Evolutionary conservation across 208 protist genomes (phyloP).

Genomic region (Strigomonas oncopelti): DNA sequence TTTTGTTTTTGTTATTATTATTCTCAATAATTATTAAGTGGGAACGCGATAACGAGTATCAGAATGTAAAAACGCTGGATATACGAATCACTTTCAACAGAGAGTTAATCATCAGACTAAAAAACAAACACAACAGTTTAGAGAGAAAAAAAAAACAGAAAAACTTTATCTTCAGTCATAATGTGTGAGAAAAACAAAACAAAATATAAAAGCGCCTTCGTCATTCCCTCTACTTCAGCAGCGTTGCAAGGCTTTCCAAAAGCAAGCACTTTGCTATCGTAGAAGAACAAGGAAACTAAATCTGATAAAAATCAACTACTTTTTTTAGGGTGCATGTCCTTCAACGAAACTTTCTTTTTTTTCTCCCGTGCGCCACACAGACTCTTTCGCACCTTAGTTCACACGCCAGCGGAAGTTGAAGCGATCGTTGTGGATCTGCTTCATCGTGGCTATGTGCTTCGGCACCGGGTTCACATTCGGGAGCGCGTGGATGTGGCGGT

Average conservation of each 20-base stretch:
- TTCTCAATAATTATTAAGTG: background rate
- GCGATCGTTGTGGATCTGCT: slow-evolving; percentile 91
- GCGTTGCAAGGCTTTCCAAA: background rate
- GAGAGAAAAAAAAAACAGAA: background rate
- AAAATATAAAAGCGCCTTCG: background rate
- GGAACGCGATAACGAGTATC: background rate
- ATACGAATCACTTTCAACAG: background rate
- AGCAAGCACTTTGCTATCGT: too few species aligned
- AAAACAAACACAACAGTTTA: background rate
- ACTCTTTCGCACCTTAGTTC: slow-evolving; percentile 36
- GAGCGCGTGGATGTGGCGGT: slow-evolving; percentile 57
- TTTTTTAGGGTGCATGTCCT: background rate
- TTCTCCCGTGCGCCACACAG: background rate
- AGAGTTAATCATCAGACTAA: background rate
- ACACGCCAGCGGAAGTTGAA: slow-evolving; percentile 88
- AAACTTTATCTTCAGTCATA: background rate
- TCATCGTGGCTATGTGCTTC: slow-evolving; percentile 88
- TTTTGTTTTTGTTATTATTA: background rate
- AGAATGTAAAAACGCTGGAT: background rate
- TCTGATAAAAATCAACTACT: background rate
- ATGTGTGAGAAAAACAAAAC: slow-evolving; percentile 5
- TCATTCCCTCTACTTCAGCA: background rate
- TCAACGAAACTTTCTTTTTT: slow-evolving; percentile 1
- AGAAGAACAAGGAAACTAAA: too few species aligned
- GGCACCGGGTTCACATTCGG: slow-evolving; percentile 70